Evolutionary conservation across 1,284 basidiomycete species (phyloP).

Genomic region (Laetiporus sulphureus): DNA sequence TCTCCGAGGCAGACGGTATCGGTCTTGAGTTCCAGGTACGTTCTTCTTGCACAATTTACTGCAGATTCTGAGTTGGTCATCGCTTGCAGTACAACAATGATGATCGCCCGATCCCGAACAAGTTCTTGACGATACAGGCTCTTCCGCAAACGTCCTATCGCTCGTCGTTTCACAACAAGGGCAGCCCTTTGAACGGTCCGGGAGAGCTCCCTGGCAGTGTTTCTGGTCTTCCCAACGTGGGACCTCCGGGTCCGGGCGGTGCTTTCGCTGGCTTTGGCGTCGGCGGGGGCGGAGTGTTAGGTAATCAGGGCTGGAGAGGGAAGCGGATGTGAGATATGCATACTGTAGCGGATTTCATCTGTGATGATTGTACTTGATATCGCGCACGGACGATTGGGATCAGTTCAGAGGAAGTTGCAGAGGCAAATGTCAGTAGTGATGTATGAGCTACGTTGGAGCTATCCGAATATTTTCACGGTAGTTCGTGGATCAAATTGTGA

Average conservation of each 20-base stretch:
- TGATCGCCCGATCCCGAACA: conserved; percentile 69
- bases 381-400: too few species aligned
- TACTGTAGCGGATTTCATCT: too few species aligned
- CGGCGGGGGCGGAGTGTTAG: conserved; percentile 25
- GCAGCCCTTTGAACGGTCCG: conserved; percentile 24
- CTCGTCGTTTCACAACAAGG: conserved; percentile 43
- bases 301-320: conserved; percentile 23
- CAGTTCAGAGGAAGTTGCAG: too few species aligned
- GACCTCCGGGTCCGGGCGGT: conserved; percentile 22
- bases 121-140: conserved; percentile 73
- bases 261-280: conserved; percentile 30
- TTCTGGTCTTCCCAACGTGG: conserved; percentile 24
- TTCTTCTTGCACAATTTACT: conserved; percentile 3
- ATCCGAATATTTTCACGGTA: too few species aligned
- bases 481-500: too few species aligned
- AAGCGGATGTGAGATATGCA: too few species aligned
- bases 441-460: too few species aligned
- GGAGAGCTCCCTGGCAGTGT: conserved; percentile 25
- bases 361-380: too few species aligned
- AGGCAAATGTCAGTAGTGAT: too few species aligned
- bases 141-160: conserved; percentile 59
- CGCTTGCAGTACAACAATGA: conserved; percentile 69
- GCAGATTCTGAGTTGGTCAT: not conserved
- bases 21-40: conserved; percentile 84
- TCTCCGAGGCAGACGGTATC: conserved; percentile 72